Evolutionary conservation across 83 land plant species (phyloP).

Genomic region (Picea abies): DNA sequence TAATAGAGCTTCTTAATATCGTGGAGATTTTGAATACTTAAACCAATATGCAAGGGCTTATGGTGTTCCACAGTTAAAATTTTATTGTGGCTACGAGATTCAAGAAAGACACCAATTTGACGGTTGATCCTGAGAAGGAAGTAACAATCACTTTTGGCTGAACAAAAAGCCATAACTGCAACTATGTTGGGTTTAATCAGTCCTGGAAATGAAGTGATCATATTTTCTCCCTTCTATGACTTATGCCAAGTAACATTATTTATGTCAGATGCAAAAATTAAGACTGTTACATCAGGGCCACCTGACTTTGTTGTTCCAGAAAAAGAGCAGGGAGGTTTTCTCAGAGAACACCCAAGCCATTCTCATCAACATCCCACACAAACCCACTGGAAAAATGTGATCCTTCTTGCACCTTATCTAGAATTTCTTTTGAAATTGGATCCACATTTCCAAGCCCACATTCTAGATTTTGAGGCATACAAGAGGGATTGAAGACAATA

Average conservation of each 20-base stretch:
- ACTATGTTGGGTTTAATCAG: constrained; percentile 87
- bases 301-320: constrained; percentile 91
- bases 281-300: constrained; percentile 73
- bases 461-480: too few relatives aligned
- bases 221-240: constrained; percentile 96
- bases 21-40: background rate
- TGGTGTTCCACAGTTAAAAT: constrained; percentile 86
- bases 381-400: constrained; percentile 98
- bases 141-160: constrained; percentile 96
- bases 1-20: too few relatives aligned
- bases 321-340: constrained; percentile 73
- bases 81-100: constrained; percentile 79
- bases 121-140: constrained; percentile 91
- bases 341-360: constrained; percentile 83
- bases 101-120: constrained; percentile 81
- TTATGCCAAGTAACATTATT: constrained; percentile 86
- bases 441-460: too few relatives aligned
- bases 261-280: constrained; percentile 93
- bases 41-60: constrained; percentile 96
- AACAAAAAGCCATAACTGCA: constrained; percentile 95
- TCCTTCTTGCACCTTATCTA: too few relatives aligned
- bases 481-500: too few relatives aligned
- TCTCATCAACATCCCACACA: constrained; percentile 94
- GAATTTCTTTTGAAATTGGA: too few relatives aligned
- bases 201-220: constrained; percentile 94